Conservation (phyloP, 371 early-diverging fungal species). For the Capillidium rhysosporum region DNA sequence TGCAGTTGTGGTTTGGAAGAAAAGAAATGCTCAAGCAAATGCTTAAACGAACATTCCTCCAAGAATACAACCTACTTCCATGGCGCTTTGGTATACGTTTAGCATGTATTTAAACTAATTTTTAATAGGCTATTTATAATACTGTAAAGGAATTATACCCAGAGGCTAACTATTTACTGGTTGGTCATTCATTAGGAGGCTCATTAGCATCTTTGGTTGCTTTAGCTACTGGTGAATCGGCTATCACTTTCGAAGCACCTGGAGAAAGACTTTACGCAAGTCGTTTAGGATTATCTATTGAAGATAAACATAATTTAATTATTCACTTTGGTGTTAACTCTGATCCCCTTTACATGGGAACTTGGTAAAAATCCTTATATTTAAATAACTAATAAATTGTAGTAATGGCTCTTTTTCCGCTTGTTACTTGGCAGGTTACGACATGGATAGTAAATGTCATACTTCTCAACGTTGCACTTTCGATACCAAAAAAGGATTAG, state of each 20-base stretch:
- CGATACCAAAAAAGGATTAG: conserved; percentile 33
- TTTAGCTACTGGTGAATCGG: conserved; percentile 57
- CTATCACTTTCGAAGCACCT: conserved; percentile 64
- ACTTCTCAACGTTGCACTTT: conserved; percentile 22
- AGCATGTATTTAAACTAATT: not conserved
- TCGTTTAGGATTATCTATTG: conserved; percentile 41
- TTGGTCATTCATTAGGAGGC: conserved; percentile 87
- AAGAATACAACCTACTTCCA: conserved; percentile 7
- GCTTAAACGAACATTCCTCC: conserved; percentile 9
- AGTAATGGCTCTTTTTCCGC: conserved; percentile 32
- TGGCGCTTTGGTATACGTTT: not conserved
- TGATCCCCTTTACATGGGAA: conserved; percentile 79
- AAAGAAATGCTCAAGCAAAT: conserved; percentile 9
- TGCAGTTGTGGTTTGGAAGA: conserved; percentile 47
- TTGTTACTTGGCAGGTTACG: conserved; percentile 77
- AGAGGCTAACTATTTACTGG: conserved; percentile 44
- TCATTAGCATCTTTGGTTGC: conserved; percentile 59
- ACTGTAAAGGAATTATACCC: conserved; percentile 24
- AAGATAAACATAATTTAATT: conserved; percentile 28
- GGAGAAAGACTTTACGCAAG: conserved; percentile 55
- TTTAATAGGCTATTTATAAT: conserved; percentile 5
- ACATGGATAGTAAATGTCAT: conserved; percentile 38
- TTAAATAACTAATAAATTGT: conserved; percentile 20
- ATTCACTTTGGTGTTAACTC: conserved; percentile 67
- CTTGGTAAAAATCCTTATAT: conserved; percentile 5